A percentile compares a stretch with the other conserved stretches of the same genome.
Conservation (phyloP, 78 protist genomes). For the Speleostelium caveatum region DNA sequence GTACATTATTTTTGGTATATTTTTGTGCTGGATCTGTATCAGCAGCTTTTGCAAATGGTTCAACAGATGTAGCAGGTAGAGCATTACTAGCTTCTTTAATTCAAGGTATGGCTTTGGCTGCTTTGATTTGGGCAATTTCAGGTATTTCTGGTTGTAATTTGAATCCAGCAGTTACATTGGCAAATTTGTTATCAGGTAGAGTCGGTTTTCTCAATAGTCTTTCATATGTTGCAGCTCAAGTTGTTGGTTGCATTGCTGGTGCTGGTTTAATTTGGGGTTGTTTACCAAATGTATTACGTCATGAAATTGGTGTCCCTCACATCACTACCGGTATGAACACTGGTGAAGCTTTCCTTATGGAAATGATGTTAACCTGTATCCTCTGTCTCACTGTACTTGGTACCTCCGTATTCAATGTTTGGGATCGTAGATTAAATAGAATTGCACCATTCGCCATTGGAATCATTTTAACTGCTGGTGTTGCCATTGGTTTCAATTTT, state of each 20-base stretch:
- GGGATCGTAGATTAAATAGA: conserved; percentile 55
- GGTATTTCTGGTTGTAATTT: conserved; percentile 76
- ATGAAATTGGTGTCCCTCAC: conserved; percentile 17
- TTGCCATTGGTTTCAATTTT: conserved; percentile 35
- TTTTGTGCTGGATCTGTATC: conserved; percentile 53
- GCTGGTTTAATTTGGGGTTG: conserved; percentile 64
- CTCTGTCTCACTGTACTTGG: conserved; percentile 61
- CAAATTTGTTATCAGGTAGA: conserved; percentile 62
- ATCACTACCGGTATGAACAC: conserved; percentile 27
- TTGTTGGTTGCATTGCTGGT: conserved; percentile 63
- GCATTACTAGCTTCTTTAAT: conserved; percentile 10
- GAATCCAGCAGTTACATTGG: conserved; percentile 64
- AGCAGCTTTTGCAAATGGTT: conserved; percentile 21
- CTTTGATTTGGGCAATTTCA: conserved; percentile 48
- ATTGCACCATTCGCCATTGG: conserved; percentile 71
- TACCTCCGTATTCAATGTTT: conserved; percentile 64
- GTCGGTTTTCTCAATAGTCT: conserved; percentile 54
- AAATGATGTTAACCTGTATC: conserved; percentile 42
- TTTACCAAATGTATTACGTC: conserved; percentile 13
- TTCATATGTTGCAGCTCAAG: conserved; percentile 35
- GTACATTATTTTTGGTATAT: conserved; percentile 42
- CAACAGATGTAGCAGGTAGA: conserved; percentile 22
- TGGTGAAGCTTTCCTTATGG: conserved; percentile 66
- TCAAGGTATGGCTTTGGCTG: conserved; percentile 68
- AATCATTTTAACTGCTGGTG: conserved; percentile 50